Evolutionary conservation across 1,284 basidiomycete species (phyloP), one percentile per base, ranked within the genome.

Genomic region (Pyrrhoderma lamaoense): DNA sequence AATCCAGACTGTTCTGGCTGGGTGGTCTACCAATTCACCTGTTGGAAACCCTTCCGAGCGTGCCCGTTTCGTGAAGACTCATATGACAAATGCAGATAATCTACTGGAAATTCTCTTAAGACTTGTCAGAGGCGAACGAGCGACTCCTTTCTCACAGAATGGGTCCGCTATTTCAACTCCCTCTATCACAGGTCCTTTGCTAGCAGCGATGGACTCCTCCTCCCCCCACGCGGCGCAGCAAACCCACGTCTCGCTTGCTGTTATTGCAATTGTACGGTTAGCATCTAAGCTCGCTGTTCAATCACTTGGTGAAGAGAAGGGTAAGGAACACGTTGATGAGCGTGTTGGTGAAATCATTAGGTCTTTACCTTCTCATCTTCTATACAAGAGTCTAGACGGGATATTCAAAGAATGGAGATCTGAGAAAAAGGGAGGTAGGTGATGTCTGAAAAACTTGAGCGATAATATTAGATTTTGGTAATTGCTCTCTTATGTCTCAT

Each of bases 361-460:
- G 61, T 85, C 80, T 62, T 65, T 97, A 57, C 93, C 93, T 18
- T 80, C 79, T 22, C 85, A 90, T 63, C 71, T 94, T 62, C 76
- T 93, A 58, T 85, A 89, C 69, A 90, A 90, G 69, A 89, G 86
- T 60, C 67, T 95, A 65, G 93, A 96, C 69, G 89, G 89, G 42
- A 88, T 95, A 62, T 95, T 92, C 70, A 89, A 89, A 64, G 91
- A 94, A 66, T 93, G 90, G 90, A 73, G 79, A 59, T 78, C 79
- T 47, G 84, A 87, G 60, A 88, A 85, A 70, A 88, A 86, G 66
- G 80, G 82, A 42, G 69, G 52, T 5, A 45, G 52, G 36, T 54
- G 37, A 42, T 45, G 7, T 18, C n/a, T n/a, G 35, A 11, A 37
- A 16, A 16, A 37, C 9, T 16, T 11, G 35, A 37, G 9, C 16